Evolutionary conservation across 306 rosid species (phyloP), one percentile per base, ranked within the genome.

Genomic region (Fagus crenata): DNA sequence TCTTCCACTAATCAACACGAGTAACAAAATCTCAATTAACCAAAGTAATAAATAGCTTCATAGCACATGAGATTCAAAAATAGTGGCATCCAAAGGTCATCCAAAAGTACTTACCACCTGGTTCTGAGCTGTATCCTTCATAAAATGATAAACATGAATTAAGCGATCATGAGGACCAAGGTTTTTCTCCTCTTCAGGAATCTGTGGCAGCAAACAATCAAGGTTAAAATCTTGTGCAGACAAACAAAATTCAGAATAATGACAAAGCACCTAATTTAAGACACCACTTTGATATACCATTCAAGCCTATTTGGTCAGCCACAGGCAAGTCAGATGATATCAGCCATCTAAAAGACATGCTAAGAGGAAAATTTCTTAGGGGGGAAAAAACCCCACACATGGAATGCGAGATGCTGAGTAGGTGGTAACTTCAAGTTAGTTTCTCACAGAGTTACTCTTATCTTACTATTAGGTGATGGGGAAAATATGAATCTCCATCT

Each of bases 151-250:
- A 15, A 93, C 98, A 60, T 91, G 97, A 67, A 93, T 93, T 70
- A 89, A 78, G 40, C 95, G 95, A 77, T 91, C 97, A 49, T 87
- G 83, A 63, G 93, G 84, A 77, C 88, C 90, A 49, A 93, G 87
- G 74, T 88, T 87, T 84, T 93, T 93, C 86, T 93, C 98, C 71
- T 93, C 98, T 74, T 89, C 97, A 0, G 98, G 98, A 74, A 93
- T 72, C 98, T 93, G 90, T 43, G 53, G 68, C 74, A 73, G n/a
- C 49, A 65, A 15, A 2, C 40, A 65, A 65, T 36, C 43, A 65
- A 39, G 2, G 5, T 63, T 14, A 63, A 3, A 63, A 13, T 63
- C 69, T 33, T 58, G 32, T 9, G 64, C 4, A 28, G 33, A 56
- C 51, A 56, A 22, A 22, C 5, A 56, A 22, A 18, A 56, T 56